A percentile compares a stretch with the other conserved stretches of the same genome.
Evolutionary conservation across 139 green algal species (phyloP).

Genomic region (Raphidocelis subcapitata): DNA sequence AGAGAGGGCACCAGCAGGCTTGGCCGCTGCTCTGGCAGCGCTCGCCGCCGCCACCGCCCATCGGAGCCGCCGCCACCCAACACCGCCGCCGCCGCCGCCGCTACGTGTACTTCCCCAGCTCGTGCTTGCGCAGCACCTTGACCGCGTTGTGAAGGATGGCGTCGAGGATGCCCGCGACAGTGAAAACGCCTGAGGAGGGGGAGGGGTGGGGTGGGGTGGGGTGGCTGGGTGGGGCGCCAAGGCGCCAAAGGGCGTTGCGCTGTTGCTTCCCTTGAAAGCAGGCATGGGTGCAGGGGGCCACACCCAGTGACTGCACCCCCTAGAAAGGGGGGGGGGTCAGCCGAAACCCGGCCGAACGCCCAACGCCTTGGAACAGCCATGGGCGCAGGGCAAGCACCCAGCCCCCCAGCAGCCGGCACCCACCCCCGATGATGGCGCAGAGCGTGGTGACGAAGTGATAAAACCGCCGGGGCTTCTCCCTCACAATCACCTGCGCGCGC

Average conservation of each 20-base stretch:
- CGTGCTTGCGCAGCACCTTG: slow-evolving; percentile 74
- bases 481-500: slow-evolving; percentile 57
- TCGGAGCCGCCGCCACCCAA: too few relatives aligned
- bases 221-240: too few relatives aligned
- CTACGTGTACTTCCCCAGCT: slow-evolving; percentile 80
- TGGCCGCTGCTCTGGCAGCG: too few relatives aligned
- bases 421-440: slow-evolving; percentile 61
- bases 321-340: neutral
- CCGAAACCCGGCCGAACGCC: neutral
- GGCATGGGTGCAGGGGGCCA: too few relatives aligned
- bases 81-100: too few relatives aligned
- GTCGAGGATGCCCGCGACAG: slow-evolving; percentile 87
- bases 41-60: too few relatives aligned
- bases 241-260: too few relatives aligned
- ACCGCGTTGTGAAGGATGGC: slow-evolving; percentile 62
- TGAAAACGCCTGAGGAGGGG: slow-evolving; percentile 92
- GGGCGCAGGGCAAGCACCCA: neutral
- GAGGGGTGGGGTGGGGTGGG: too few relatives aligned
- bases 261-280: too few relatives aligned
- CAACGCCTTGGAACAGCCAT: neutral
- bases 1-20: too few relatives aligned
- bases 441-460: slow-evolving; percentile 89
- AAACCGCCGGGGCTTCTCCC: slow-evolving; percentile 48
- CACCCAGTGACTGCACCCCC: slow-evolving; percentile 46
- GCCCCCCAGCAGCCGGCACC: neutral